These are phyloP conservation scores for Rhizophagus clarus DNA, from an alignment of 192 early-diverging fungal genomes.

Conservation along the genomic window DNA sequence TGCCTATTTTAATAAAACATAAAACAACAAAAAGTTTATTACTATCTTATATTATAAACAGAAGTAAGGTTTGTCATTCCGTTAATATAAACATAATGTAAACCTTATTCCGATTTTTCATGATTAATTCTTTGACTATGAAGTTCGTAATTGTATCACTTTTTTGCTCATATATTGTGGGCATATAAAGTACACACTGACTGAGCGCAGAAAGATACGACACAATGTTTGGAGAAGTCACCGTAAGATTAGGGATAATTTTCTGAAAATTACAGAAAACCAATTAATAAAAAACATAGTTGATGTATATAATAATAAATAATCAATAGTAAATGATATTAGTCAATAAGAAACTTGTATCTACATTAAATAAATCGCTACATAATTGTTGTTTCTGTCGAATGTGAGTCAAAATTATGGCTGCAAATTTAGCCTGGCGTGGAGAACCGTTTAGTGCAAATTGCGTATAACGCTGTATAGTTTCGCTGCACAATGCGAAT, in stretches of 20 bases:
- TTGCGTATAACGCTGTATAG: conserved; percentile 44
- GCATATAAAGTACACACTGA: conserved; percentile 62
- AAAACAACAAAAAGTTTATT: background rate
- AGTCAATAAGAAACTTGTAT: background rate
- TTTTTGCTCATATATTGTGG: conserved; percentile 56
- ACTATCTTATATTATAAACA: too few species aligned
- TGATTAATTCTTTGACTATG: conserved; percentile 61
- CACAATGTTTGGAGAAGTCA: conserved; percentile 39
- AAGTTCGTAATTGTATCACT: conserved; percentile 54
- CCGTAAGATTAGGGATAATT: conserved; percentile 34
- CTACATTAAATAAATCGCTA: conserved; percentile 52
- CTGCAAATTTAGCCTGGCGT: conserved; percentile 71
- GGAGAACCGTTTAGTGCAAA: conserved; percentile 59
- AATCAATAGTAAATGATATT: background rate
- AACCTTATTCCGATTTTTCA: conserved; percentile 46
- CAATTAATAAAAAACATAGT: background rate
- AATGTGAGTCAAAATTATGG: conserved; percentile 69
- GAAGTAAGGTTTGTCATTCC: background rate
- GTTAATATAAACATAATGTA: background rate
- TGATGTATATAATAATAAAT: too few species aligned
- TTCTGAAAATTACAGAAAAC: background rate
- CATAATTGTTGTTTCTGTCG: conserved; percentile 49
- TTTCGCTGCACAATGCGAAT: conserved; percentile 29
- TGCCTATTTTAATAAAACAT: background rate
- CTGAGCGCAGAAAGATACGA: conserved; percentile 58